Conservation (phyloP, 1,139 yeast genomes). For the Saccharomyces pastorianus region DNA sequence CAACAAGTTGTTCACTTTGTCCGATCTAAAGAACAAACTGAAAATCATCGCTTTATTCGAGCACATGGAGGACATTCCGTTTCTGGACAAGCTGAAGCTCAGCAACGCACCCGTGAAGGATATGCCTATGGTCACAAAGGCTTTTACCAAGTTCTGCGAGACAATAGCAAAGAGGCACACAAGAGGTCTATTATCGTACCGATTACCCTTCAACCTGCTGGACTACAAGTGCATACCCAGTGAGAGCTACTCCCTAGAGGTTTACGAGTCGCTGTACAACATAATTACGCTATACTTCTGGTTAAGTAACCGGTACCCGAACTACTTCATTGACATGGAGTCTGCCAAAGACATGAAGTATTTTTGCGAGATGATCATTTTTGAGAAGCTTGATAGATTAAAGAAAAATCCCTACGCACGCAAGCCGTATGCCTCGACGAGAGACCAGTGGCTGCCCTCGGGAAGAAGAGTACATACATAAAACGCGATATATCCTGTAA, state of each 20-base stretch:
- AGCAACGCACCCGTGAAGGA: constrained; percentile 50
- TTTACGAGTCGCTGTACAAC: constrained; percentile 64
- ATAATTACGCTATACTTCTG: constrained; percentile 66
- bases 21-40: constrained; percentile 37
- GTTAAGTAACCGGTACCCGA: constrained; percentile 83
- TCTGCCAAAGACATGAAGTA: constrained; percentile 64
- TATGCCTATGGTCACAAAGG: constrained; percentile 26
- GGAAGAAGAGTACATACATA: not conserved
- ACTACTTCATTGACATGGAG: constrained; percentile 65
- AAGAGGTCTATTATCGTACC: constrained; percentile 29
- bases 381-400: constrained; percentile 44
- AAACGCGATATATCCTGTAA: constrained; percentile 4
- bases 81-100: constrained; percentile 49
- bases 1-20: constrained; percentile 19
- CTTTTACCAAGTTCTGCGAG: constrained; percentile 26
- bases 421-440: constrained; percentile 5
- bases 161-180: constrained; percentile 30
- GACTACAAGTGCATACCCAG: constrained; percentile 21
- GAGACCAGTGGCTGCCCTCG: not conserved
- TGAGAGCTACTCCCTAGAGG: constrained; percentile 38
- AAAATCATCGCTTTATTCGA: constrained; percentile 41
- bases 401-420: constrained; percentile 26
- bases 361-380: constrained; percentile 56
- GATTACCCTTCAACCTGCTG: constrained; percentile 27
- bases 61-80: constrained; percentile 32